phyloP scores from a whole-genome alignment of 148 eudicot genomes.

The Linanthus parryae region DNA sequence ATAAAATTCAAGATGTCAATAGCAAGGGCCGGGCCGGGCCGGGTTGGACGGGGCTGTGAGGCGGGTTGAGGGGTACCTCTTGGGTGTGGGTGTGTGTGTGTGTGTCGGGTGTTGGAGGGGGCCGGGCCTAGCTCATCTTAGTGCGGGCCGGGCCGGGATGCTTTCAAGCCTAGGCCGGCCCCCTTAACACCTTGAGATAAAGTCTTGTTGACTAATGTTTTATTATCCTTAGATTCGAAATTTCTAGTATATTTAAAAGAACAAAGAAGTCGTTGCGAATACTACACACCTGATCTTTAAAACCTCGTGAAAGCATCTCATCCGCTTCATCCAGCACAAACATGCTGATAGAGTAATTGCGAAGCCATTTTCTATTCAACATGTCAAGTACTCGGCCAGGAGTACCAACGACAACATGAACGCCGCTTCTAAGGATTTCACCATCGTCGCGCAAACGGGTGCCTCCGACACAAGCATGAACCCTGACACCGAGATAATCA shows the following conservation, averaged over 20 bases:
- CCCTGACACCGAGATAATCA: constrained; percentile 72
- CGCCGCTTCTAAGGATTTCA: constrained; percentile 56
- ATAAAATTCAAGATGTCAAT: too few species aligned
- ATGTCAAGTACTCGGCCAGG: constrained; percentile 84
- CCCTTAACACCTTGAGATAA: too few species aligned
- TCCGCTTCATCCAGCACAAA: constrained; percentile 87
- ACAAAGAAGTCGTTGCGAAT: background rate
- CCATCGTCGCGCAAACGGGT: constrained; percentile 80
- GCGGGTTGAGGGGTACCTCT: too few species aligned
- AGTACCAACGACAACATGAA: constrained; percentile 77
- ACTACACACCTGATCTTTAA: constrained; percentile 58
- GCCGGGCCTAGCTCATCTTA: too few species aligned
- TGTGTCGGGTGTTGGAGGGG: too few species aligned
- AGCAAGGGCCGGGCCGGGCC: too few species aligned
- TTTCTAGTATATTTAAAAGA: background rate
- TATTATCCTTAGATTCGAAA: too few species aligned
- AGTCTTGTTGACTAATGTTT: too few species aligned
- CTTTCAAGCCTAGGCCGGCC: too few species aligned
- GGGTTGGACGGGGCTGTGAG: too few species aligned
- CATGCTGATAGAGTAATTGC: constrained; percentile 52
- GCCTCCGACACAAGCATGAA: constrained; percentile 84
- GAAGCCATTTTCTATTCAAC: constrained; percentile 62
- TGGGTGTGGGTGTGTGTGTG: too few species aligned
- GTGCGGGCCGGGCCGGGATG: too few species aligned
- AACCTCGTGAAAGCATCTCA: constrained; percentile 84